These are phyloP conservation scores for Lactifluus subvellereus DNA, from an alignment of 768 basidiomycete species.

Conservation along the genomic window DNA sequence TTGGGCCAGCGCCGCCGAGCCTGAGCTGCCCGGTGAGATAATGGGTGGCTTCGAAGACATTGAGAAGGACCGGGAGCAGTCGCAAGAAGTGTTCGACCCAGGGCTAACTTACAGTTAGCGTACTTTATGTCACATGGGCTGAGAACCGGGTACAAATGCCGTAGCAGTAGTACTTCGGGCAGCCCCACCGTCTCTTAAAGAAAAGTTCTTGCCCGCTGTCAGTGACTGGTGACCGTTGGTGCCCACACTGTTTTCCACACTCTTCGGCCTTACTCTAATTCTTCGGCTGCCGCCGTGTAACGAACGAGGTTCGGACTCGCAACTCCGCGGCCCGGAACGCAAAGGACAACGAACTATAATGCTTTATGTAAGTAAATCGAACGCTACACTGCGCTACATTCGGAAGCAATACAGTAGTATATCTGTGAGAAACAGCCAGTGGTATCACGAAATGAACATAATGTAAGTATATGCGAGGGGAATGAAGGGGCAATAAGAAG, in stretches of 20 bases:
- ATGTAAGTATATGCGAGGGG: not conserved
- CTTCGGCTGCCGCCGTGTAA: conserved; percentile 1
- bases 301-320: not conserved
- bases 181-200: not conserved
- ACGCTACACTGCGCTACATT: too few relatives aligned
- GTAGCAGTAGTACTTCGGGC: not conserved
- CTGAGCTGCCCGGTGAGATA: conserved; percentile 31
- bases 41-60: conserved; percentile 29
- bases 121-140: conserved; percentile 12
- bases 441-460: conserved; percentile 12
- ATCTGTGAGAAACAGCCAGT: not conserved
- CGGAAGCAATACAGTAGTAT: not conserved
- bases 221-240: not conserved
- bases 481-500: not conserved
- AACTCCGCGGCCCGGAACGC: conserved; percentile 10
- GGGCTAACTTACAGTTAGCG: not conserved
- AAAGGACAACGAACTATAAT: not conserved
- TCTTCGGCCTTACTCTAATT: not conserved
- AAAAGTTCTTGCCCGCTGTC: not conserved
- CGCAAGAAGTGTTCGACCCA: not conserved
- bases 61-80: not conserved
- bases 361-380: too few relatives aligned
- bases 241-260: conserved; percentile 1
- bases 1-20: conserved; percentile 29
- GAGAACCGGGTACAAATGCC: not conserved